Evolutionary conservation across 495 filamentous ascomycete genomes (phyloP).

Genomic region (Opeltia flavorubescens): DNA sequence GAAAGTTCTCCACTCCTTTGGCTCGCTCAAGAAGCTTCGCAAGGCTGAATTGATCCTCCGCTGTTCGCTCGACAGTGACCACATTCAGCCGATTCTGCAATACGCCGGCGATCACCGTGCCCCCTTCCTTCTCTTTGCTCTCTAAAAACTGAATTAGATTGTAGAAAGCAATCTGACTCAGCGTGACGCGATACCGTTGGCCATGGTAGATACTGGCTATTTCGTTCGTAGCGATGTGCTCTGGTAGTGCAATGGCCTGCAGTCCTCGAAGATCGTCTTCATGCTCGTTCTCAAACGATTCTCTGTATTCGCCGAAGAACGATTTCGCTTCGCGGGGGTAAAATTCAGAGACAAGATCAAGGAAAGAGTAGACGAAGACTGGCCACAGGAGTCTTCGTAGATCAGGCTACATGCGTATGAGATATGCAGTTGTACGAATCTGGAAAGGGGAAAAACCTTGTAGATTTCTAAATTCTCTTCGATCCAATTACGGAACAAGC

Average conservation of each 20-base stretch:
- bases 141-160: constrained; percentile 81
- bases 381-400: constrained; percentile 78
- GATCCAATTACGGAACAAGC: constrained; percentile 46
- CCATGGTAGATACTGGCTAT: constrained; percentile 61
- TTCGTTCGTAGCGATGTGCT: constrained; percentile 59
- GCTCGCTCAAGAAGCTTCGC: constrained; percentile 60
- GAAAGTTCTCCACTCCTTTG: constrained; percentile 46
- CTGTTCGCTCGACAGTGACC: constrained; percentile 57
- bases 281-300: constrained; percentile 59
- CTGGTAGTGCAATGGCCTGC: constrained; percentile 51
- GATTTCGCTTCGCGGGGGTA: constrained; percentile 53
- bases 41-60: constrained; percentile 66
- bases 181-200: constrained; percentile 75
- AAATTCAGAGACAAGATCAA: constrained; percentile 64
- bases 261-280: constrained; percentile 60
- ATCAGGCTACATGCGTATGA: constrained; percentile 47
- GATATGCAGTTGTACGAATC: neutral
- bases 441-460: constrained; percentile 43
- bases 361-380: constrained; percentile 81
- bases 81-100: constrained; percentile 63
- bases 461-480: constrained; percentile 85
- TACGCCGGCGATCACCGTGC: constrained; percentile 56
- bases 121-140: constrained; percentile 63
- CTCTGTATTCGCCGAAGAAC: constrained; percentile 53
- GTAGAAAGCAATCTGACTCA: constrained; percentile 65